Base-by-base conservation (phyloP, 805 yeast genomes). In the Cyberlindnera maclurae region DNA sequence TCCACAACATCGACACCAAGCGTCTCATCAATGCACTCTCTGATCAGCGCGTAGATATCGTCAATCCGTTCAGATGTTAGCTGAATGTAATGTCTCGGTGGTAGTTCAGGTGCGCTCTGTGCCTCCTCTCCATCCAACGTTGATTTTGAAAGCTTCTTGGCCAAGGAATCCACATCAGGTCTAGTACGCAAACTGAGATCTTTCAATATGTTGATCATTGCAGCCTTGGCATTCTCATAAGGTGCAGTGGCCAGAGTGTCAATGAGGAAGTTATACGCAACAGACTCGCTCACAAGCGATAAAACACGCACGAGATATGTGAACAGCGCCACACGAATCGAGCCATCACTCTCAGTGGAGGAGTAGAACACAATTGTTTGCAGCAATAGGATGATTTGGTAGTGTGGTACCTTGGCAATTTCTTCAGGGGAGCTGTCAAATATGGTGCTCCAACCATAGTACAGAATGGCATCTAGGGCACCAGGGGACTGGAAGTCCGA, bases 211-310 rank as follows among this genome's bases (percentile, higher is more conserved):
- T 80, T 75, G 13, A 86, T 70, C 28, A 77, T 60, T 3, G 77
- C 77, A 17, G 80, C 67, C 48, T 77, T 77, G 16, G 75, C 73
- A 29, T 72, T 71, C 29, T 70, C 76, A 52, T 70, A 75, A 2
- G 93, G 89, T 52, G 90, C 82, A 37, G 72, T 65, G 22, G 65
- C 62, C 36, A 90, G 64, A 1, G 87, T 69, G 52, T 85, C 87
- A 17, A 67, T 53, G 12, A 86, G 62, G 53, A 82, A 84, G 3
- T 64, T 63, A 58, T 76, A 85, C 0, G 82, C 60, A 11, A 68
- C 59, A 1, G 64, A 63, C 42, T 83, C 85, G 0, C 79, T 73
- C 26, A 78, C 58, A 15, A 71, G 54, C 8, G 82, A 71, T 47
- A 90, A 61, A 2, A 85, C 52, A 47, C 78, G 77, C 2, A 83